A percentile compares a stretch with the other conserved stretches of the same genome.
Evolutionary conservation across 495 filamentous ascomycete genomes (phyloP).

Genomic region (Viridothelium virens): DNA sequence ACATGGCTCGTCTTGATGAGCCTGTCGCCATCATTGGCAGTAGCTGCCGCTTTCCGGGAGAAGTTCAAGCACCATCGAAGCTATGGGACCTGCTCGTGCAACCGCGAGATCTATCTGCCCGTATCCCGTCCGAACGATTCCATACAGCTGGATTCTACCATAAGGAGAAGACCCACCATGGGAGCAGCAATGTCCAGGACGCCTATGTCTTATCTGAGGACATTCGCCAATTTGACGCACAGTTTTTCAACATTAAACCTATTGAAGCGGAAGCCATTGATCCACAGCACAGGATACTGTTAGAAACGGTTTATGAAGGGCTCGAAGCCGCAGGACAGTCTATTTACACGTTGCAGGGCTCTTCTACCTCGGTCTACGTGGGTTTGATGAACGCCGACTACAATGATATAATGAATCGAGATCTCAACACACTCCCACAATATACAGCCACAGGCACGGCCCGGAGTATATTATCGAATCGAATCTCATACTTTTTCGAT

Average conservation of each 20-base stretch:
- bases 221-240: conserved; percentile 1
- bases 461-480: conserved; percentile 1
- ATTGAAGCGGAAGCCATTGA: conserved; percentile 12
- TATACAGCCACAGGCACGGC: conserved; percentile 12
- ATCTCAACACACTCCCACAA: neutral
- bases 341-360: neutral
- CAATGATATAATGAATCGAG: neutral
- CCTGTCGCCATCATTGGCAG: neutral
- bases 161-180: conserved; percentile 18
- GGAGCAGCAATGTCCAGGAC: neutral
- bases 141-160: conserved; percentile 30
- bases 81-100: neutral
- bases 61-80: neutral
- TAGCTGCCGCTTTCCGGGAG: neutral
- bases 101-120: neutral
- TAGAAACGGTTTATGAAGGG: conserved; percentile 12
- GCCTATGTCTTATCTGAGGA: conserved; percentile 11
- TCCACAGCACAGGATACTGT: conserved; percentile 8
- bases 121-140: conserved; percentile 16
- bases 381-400: conserved; percentile 9
- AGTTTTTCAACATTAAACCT: conserved; percentile 13
- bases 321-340: neutral
- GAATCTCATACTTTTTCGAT: conserved; percentile 16
- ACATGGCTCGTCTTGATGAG: neutral
- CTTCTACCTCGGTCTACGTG: neutral